Evolutionary conservation across 768 basidiomycete genomes (phyloP).

Genomic region (Leccinellum albellum): DNA sequence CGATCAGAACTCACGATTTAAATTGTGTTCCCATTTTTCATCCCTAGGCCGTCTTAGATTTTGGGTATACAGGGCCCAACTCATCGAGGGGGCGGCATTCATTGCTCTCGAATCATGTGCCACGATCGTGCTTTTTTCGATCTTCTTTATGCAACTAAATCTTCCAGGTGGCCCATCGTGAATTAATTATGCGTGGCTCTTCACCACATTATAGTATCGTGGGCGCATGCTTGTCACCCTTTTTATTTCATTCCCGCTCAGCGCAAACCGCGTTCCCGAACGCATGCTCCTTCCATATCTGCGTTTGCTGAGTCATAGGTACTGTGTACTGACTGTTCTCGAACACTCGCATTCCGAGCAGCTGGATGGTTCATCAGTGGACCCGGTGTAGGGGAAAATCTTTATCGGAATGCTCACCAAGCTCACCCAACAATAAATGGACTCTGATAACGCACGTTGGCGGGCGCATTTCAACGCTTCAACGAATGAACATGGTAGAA

Average conservation of each 20-base stretch:
- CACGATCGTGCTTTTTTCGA: too few relatives aligned
- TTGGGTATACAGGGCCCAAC: conserved; percentile 72
- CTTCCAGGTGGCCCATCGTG: too few relatives aligned
- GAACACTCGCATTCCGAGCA: conserved; percentile 49
- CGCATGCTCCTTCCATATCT: conserved; percentile 75
- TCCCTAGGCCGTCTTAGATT: conserved; percentile 76
- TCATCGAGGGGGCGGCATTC: conserved; percentile 69
- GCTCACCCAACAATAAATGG: conserved; percentile 22
- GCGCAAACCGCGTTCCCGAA: conserved; percentile 83
- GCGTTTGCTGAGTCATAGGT: conserved; percentile 68
- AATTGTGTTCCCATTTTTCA: conserved; percentile 21
- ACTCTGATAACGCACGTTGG: conserved; percentile 23
- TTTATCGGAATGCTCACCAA: conserved; percentile 17
- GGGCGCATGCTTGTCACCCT: conserved; percentile 49
- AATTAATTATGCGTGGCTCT: too few relatives aligned
- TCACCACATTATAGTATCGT: conserved; percentile 64
- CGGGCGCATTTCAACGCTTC: conserved; percentile 16
- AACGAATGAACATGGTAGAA: conserved; percentile 26
- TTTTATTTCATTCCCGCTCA: conserved; percentile 41
- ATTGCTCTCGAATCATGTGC: conserved; percentile 71
- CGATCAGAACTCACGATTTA: too few relatives aligned
- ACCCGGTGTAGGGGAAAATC: conserved; percentile 17
- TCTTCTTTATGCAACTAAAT: too few relatives aligned
- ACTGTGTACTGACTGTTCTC: conserved; percentile 52
- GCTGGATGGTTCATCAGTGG: conserved; percentile 19